phyloP scores from a whole-genome alignment of 2,329 filamentous ascomycete genomes.

The Neurospora crassa region DNA sequence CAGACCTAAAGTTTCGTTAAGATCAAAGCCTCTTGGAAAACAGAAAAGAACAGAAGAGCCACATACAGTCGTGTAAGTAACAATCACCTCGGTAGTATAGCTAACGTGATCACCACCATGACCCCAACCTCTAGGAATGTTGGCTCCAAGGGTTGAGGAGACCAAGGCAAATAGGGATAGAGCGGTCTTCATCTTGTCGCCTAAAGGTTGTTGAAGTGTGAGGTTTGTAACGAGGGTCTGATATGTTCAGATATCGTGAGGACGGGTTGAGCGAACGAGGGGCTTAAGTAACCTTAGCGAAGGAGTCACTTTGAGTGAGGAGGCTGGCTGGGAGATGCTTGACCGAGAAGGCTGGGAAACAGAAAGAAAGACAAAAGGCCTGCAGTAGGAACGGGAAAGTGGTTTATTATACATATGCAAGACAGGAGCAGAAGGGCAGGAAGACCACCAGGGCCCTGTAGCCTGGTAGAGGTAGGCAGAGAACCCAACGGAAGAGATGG shows the following conservation, averaged over 20 bases:
- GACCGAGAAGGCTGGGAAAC: slow-evolving; percentile 12
- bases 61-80: slow-evolving; percentile 17
- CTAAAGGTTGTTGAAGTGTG: slow-evolving; percentile 2
- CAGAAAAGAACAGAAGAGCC: not conserved
- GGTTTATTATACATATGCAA: slow-evolving; percentile 15
- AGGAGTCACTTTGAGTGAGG: slow-evolving; percentile 16
- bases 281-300: slow-evolving; percentile 23
- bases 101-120: slow-evolving; percentile 1
- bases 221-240: slow-evolving; percentile 6
- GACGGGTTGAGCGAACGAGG: slow-evolving; percentile 12
- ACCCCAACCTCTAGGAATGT: slow-evolving; percentile 11
- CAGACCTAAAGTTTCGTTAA: slow-evolving; percentile 36
- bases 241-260: slow-evolving; percentile 1
- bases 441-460: slow-evolving; percentile 3
- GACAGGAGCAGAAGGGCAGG: not conserved
- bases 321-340: slow-evolving; percentile 14
- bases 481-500: slow-evolving; percentile 7
- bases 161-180: slow-evolving; percentile 23
- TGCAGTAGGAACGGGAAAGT: slow-evolving; percentile 6
- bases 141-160: slow-evolving; percentile 20
- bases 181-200: slow-evolving; percentile 23
- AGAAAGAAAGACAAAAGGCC: slow-evolving; percentile 9
- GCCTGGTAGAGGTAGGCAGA: slow-evolving; percentile 2
- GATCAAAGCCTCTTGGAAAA: slow-evolving; percentile 11
- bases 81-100: slow-evolving; percentile 14